Percentiles rank a stretch among this genome's conserved stretches.
phyloP scores from a whole-genome alignment of 768 basidiomycete genomes.

The Megacollybia marginata region DNA sequence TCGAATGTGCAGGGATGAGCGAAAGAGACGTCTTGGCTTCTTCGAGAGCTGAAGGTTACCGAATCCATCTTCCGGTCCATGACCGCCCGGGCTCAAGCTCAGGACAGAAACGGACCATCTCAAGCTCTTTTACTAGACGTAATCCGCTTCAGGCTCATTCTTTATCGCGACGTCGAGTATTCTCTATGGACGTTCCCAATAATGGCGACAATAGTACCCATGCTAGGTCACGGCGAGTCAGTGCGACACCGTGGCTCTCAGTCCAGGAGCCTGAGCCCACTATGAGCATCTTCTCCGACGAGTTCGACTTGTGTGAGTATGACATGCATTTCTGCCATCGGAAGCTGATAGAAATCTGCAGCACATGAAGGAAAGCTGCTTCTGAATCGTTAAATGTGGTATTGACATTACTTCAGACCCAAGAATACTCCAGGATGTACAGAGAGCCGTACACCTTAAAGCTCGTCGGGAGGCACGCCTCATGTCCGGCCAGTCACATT shows the following conservation, averaged over 20 bases:
- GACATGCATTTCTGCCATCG: slow-evolving; percentile 1
- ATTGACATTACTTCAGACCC: slow-evolving; percentile 44
- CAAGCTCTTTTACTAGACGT: too few relatives aligned
- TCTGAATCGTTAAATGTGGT: not conserved
- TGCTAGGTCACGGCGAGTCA: not conserved
- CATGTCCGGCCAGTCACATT: slow-evolving; percentile 16
- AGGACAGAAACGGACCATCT: too few relatives aligned
- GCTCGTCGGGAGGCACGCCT: slow-evolving; percentile 67
- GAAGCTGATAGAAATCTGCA: slow-evolving; percentile 19
- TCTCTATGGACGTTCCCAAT: not conserved
- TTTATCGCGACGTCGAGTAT: not conserved
- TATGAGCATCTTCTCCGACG: slow-evolving; percentile 43
- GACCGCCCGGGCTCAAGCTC: too few relatives aligned
- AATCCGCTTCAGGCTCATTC: too few relatives aligned
- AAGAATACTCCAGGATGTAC: slow-evolving; percentile 73
- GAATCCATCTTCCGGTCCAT: too few relatives aligned
- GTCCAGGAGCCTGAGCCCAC: not conserved
- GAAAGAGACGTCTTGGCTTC: too few relatives aligned
- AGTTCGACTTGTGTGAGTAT: slow-evolving; percentile 69
- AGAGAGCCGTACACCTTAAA: slow-evolving; percentile 66
- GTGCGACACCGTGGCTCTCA: not conserved
- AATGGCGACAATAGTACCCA: not conserved
- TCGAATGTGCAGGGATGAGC: too few relatives aligned
- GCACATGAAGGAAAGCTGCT: slow-evolving; percentile 67
- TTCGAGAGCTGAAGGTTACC: too few relatives aligned